Evolutionary conservation across 495 filamentous ascomycete genomes (phyloP).

Genomic region (Neurospora tetrasperma): DNA sequence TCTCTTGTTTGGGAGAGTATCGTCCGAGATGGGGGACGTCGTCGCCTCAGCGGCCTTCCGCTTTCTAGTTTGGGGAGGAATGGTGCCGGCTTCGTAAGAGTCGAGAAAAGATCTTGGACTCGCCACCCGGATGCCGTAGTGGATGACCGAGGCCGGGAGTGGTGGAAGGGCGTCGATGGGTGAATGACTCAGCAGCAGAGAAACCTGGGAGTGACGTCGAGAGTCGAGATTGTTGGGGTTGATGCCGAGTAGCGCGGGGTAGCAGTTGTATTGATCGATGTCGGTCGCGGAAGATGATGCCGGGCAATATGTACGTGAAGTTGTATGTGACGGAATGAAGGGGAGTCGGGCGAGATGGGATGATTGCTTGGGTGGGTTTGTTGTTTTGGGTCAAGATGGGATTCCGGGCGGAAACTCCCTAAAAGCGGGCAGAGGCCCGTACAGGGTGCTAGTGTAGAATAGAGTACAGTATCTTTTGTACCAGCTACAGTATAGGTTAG

Average conservation of each 20-base stretch:
- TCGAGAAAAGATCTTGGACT: constrained; percentile 1
- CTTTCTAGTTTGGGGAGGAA: constrained; percentile 65
- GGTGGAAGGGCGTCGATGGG: not conserved
- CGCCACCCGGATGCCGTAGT: constrained; percentile 5
- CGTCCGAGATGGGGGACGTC: constrained; percentile 30
- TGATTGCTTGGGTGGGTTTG: not conserved
- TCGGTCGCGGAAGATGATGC: not conserved
- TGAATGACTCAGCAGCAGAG: constrained; percentile 2
- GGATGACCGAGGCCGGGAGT: not conserved
- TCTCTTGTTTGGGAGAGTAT: constrained; percentile 39
- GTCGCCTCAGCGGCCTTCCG: constrained; percentile 82
- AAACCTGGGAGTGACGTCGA: constrained; percentile 2
- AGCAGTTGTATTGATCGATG: not conserved
- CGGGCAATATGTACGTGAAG: not conserved
- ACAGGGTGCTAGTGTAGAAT: not conserved
- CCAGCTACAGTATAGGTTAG: not conserved
- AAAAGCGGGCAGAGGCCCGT: not conserved
- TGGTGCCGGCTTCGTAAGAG: constrained; percentile 34
- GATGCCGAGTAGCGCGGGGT: not conserved
- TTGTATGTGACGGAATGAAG: not conserved
- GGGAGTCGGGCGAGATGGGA: not conserved
- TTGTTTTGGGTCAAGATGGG: not conserved
- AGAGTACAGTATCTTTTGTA: not conserved
- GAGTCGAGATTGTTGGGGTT: not conserved
- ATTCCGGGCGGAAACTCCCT: not conserved